Conservation (phyloP, 352 stramenopile species). For the Pythium aphanidermatum region DNA sequence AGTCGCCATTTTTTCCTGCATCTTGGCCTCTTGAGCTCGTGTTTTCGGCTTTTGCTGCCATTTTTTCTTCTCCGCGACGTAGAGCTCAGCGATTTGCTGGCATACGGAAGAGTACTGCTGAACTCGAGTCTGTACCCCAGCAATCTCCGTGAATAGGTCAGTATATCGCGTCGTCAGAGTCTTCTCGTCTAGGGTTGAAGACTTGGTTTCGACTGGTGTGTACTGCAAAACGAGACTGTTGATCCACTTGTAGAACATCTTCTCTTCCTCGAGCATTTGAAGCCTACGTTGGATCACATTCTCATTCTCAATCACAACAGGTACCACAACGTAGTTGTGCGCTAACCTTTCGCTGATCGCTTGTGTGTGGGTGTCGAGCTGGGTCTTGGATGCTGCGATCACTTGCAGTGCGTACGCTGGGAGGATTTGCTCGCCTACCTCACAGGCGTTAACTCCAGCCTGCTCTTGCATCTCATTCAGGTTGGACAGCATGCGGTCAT, state of each 20-base stretch:
- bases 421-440: conserved; percentile 24
- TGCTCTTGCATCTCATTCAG: conserved; percentile 28
- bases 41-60: conserved; percentile 38
- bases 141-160: conserved; percentile 22
- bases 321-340: neutral
- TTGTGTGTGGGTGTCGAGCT: conserved; percentile 35
- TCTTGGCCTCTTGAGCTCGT: conserved; percentile 28
- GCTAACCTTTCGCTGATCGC: conserved; percentile 33
- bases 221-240: conserved; percentile 37
- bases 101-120: conserved; percentile 18
- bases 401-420: conserved; percentile 40
- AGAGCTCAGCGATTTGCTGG: conserved; percentile 27
- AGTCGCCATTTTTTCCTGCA: conserved; percentile 42
- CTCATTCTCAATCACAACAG: too few relatives aligned
- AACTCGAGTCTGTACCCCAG: conserved; percentile 24
- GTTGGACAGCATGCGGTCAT: conserved; percentile 33
- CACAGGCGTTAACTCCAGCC: conserved; percentile 11
- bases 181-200: neutral
- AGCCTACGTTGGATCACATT: too few relatives aligned
- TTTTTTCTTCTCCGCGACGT: conserved; percentile 30
- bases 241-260: conserved; percentile 68
- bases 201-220: neutral
- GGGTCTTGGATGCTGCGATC: conserved; percentile 21
- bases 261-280: conserved; percentile 53
- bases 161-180: neutral